Evolutionary conservation across 148 eudicot genomes (phyloP), one percentile per base, ranked within the genome.

Genomic region (Vaccinium macrocarpon): DNA sequence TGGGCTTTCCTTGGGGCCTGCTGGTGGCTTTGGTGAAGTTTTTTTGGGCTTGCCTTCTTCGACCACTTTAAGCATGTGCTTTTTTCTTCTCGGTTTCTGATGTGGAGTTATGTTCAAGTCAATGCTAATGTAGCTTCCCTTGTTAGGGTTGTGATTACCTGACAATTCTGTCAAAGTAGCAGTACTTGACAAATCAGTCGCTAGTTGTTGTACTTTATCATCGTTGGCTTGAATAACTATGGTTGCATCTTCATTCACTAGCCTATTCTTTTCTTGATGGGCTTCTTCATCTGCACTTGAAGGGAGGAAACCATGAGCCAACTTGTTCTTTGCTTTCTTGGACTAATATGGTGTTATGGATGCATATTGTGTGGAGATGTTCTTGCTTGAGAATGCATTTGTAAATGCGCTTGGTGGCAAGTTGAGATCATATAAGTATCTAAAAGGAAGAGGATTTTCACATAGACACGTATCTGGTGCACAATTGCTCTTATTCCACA

Each of bases 61-160:
- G 19, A 97, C 83, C 42, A 97, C 99, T 86, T 97, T 97, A 5
- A 98, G 99, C 79, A 89, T 88, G 89, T 97, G 94, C 86, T 93
- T 95, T 86, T 86, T 95, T 79, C 93, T 91, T 80, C 95, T 90
- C 50, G 88, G 86, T 83, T 95, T 97, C 76, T 86, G 91, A 79
- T 88, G 92, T 14, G 42, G 61, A 55, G 95, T 90, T 83, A 84
- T 92, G 87, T 86, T 91, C 85, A 89, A 85, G 53, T 93, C 94
- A 83, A 81, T 84, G 83, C 46, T 88, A 82, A 73, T 88, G 59
- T 77, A 82, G 82, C 57, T 88, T 78, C 82, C 94, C 87, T 90
- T 88, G 86, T 92, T 95, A 84, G 89, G 88, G 85, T 88, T 86
- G 88, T 90, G 89, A 88, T 86, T 90, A 90, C 88, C 93, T 76